These are phyloP conservation scores for Ramaria sp. DNA, from an alignment of 768 basidiomycete species.

Conservation along the genomic window DNA sequence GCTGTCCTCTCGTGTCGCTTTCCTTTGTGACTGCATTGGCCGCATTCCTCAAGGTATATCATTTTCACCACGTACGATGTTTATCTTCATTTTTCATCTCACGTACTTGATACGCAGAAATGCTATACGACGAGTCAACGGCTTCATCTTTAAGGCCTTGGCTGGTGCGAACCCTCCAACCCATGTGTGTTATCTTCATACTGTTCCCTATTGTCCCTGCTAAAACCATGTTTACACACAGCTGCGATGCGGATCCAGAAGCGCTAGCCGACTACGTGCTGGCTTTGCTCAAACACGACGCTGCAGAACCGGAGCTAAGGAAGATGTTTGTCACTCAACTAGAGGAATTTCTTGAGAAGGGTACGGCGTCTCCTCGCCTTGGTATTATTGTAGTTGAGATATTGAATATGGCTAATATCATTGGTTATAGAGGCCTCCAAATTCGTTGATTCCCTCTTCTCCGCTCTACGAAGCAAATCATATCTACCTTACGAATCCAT, in stretches of 20 bases:
- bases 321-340: conserved; percentile 67
- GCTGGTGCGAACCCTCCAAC: conserved; percentile 82
- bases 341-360: conserved; percentile 89
- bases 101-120: not conserved
- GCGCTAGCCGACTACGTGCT: conserved; percentile 92
- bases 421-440: conserved; percentile 34
- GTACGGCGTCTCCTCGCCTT: conserved; percentile 27
- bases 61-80: not conserved
- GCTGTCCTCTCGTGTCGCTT: not conserved
- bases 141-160: conserved; percentile 68
- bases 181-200: conserved; percentile 50
- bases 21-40: not conserved
- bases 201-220: conserved; percentile 8
- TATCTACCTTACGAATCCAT: conserved; percentile 54
- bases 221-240: conserved; percentile 22
- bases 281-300: conserved; percentile 85
- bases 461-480: conserved; percentile 73
- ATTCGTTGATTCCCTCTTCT: conserved; percentile 83
- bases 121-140: conserved; percentile 40
- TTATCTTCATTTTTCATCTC: not conserved
- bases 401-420: not conserved
- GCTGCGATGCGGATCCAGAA: conserved; percentile 93
- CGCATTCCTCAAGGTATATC: too few relatives aligned
- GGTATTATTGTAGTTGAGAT: conserved; percentile 1
- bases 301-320: conserved; percentile 70